phyloP scores from a whole-genome alignment of 257 asterid species.

The Primulina tabacum region DNA sequence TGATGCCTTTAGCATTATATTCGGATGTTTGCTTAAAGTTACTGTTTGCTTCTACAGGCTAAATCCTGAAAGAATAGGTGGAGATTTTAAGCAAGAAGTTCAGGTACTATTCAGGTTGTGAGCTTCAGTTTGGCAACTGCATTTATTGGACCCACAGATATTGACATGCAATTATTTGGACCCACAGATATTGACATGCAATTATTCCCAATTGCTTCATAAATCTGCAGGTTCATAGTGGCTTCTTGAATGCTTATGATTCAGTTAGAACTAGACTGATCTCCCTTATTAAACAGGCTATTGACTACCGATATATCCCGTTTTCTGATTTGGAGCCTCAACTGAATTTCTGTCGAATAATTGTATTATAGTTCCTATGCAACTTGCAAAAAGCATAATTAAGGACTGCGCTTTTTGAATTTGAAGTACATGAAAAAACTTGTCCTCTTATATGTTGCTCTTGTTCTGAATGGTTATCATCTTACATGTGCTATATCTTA shows the following conservation, averaged over 20 bases:
- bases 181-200: slow-evolving; percentile 11
- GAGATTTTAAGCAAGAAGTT: slow-evolving; percentile 86
- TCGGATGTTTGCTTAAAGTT: neutral
- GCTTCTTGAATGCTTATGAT: slow-evolving; percentile 92
- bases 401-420: neutral
- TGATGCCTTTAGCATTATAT: slow-evolving; percentile 10
- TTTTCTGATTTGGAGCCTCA: neutral
- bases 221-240: slow-evolving; percentile 79
- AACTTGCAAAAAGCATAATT: neutral
- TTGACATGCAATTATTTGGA: slow-evolving; percentile 20
- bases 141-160: neutral
- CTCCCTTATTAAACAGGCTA: slow-evolving; percentile 73
- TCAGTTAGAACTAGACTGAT: slow-evolving; percentile 85
- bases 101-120: slow-evolving; percentile 45
- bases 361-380: neutral
- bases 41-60: slow-evolving; percentile 48
- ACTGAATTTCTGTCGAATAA: neutral
- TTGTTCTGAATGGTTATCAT: neutral
- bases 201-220: slow-evolving; percentile 21
- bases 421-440: slow-evolving; percentile 6
- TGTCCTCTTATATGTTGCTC: neutral
- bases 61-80: slow-evolving; percentile 96
- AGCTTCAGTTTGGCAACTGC: slow-evolving; percentile 9
- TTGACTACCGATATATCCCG: slow-evolving; percentile 58
- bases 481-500: slow-evolving; percentile 31